Percentiles rank a stretch among this genome's conserved stretches.
phyloP scores from a whole-genome alignment of 805 yeast genomes.

The Kregervanrija pseudodelftensis region DNA sequence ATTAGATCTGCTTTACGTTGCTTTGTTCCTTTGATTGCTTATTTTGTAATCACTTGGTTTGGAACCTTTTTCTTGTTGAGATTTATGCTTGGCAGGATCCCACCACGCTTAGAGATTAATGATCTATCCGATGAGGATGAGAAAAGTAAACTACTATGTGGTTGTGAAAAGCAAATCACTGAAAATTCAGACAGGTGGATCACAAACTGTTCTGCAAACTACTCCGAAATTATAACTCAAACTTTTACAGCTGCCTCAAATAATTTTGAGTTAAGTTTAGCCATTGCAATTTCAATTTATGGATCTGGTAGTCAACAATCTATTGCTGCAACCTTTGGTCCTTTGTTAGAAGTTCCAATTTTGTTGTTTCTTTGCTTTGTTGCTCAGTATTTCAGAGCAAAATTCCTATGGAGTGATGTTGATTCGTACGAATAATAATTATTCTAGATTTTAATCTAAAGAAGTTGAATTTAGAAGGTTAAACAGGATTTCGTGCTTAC shows the following conservation, averaged over 20 bases:
- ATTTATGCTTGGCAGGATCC: conserved; percentile 17
- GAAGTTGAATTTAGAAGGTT: no score
- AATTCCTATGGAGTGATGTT: conserved; percentile 25
- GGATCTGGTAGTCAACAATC: conserved; percentile 47
- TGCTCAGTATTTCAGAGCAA: conserved; percentile 26
- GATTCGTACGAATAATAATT: neutral
- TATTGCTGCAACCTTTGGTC: conserved; percentile 55
- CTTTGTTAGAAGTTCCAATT: conserved; percentile 52
- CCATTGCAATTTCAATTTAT: conserved; percentile 45
- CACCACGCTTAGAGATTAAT: conserved; percentile 9
- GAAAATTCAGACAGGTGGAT: conserved; percentile 18
- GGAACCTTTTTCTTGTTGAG: conserved; percentile 33
- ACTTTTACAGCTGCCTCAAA: conserved; percentile 52
- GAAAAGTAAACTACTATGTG: conserved; percentile 24
- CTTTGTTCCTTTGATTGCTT: conserved; percentile 40
- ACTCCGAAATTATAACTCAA: conserved; percentile 39
- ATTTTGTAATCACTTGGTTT: conserved; percentile 43
- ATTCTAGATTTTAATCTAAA: no score
- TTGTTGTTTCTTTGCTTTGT: conserved; percentile 32
- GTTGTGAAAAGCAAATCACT: conserved; percentile 30
- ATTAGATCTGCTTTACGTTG: conserved; percentile 44
- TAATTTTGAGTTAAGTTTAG: conserved; percentile 50
- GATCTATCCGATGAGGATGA: conserved; percentile 6
- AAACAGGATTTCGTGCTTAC: no score
- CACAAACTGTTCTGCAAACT: conserved; percentile 32